These are phyloP conservation scores for Ophiostoma novo-ulmi DNA, from an alignment of 2,329 filamentous ascomycete species.

Conservation along the genomic window DNA sequence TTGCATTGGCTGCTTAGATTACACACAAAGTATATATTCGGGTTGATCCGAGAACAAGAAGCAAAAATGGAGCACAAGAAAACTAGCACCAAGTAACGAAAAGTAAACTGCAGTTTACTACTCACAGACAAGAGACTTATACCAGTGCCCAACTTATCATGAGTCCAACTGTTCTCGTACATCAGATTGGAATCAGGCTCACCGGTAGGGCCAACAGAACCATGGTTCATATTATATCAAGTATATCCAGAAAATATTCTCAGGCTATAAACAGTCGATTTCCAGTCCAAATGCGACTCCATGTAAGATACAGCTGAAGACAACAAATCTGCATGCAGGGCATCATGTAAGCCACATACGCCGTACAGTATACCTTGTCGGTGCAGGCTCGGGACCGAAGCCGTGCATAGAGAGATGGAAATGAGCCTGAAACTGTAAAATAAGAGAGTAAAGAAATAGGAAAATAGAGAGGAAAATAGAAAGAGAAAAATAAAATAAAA, in stretches of 20 bases:
- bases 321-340: conserved; percentile 2
- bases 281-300: not conserved
- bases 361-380: not conserved
- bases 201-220: not conserved
- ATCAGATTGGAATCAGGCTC: not conserved
- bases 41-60: not conserved
- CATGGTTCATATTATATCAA: not conserved
- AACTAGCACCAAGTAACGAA: not conserved
- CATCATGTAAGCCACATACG: conserved; percentile 2
- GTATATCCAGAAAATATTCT: not conserved
- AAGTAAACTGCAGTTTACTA: not conserved
- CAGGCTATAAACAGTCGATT: not conserved
- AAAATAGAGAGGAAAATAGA: not conserved
- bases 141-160: not conserved
- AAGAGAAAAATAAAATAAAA: not conserved
- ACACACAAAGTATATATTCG: not conserved
- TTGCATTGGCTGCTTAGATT: not conserved
- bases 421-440: not conserved
- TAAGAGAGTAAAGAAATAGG: too few relatives aligned
- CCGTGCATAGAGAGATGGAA: not conserved
- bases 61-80: not conserved
- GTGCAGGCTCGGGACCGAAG: conserved; percentile 7
- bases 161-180: not conserved
- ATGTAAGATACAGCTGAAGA: not conserved
- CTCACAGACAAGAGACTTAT: not conserved